A percentile compares a stretch with the other conserved stretches of the same genome.
Conservation (phyloP, 1,139 yeast genomes). For the Protomyces inouyei region DNA sequence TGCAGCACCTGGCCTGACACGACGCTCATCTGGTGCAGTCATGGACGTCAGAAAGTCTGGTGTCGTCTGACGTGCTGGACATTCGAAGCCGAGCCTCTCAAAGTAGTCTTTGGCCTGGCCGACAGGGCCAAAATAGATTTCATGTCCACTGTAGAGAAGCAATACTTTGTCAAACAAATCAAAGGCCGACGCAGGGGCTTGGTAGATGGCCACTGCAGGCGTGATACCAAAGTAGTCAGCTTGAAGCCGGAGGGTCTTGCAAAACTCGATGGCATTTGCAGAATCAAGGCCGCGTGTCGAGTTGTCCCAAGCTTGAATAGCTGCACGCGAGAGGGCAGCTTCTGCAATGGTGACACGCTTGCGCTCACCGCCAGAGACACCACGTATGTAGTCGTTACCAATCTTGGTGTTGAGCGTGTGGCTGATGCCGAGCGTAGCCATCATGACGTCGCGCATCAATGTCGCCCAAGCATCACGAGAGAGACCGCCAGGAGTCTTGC, state of each 20-base stretch:
- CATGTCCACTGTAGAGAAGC: constrained; percentile 69
- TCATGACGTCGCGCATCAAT: constrained; percentile 59
- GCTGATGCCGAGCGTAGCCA: constrained; percentile 63
- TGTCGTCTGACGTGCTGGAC: constrained; percentile 71
- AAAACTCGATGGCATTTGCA: constrained; percentile 64
- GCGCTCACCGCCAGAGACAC: constrained; percentile 82
- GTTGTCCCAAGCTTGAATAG: constrained; percentile 67
- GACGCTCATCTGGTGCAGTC: constrained; percentile 45
- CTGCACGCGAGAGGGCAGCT: constrained; percentile 51
- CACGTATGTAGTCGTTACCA: constrained; percentile 66
- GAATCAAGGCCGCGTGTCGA: constrained; percentile 63
- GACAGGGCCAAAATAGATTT: constrained; percentile 66
- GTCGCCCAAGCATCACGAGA: constrained; percentile 48
- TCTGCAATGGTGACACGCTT: constrained; percentile 77
- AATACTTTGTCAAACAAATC: constrained; percentile 60
- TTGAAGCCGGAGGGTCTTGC: constrained; percentile 59
- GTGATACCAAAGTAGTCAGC: constrained; percentile 54
- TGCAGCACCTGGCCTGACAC: constrained; percentile 45
- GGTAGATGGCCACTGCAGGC: constrained; percentile 68
- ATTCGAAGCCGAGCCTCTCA: constrained; percentile 60
- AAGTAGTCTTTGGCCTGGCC: constrained; percentile 57
- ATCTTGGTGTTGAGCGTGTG: constrained; percentile 61
- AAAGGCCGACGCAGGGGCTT: constrained; percentile 74
- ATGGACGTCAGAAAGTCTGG: constrained; percentile 70
- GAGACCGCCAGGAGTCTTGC: not conserved